Base-by-base conservation (phyloP, 805 yeast species). In the Metschnikowia hibisci region DNA sequence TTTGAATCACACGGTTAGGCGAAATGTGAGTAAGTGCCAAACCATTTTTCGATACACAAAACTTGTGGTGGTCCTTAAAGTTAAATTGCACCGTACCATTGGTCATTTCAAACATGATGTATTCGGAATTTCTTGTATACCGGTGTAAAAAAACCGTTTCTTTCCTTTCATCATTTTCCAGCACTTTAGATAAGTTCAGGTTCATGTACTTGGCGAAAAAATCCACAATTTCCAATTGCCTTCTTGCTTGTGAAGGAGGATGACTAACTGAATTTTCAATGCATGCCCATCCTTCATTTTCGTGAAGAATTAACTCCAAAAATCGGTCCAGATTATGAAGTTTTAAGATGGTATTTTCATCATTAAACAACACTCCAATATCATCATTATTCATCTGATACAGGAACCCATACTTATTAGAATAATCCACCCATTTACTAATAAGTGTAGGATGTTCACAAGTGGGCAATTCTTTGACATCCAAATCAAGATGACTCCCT, bases 351-450 rank as follows among this genome's bases (percentile, higher is more conserved):
- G 96, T 84, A 44, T 85, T 82, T 14, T 87, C 85, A 55, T 87
- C 91, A 53, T 87, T 87, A 68, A 90, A 91, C 45, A 86, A 70
- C 11, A 90, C 96, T 15, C 97, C 98, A 52, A 88, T 86, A 51
- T 85, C 86, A 46, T 91, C 93, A 35, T 89, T 85, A 15, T 91
- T 86, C 44, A 93, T 69, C 60, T 93, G 96, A 62, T 91, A 93
- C 4, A 96, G 87, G 59, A 93, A 83, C 1, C 99, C 99, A 64
- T 91, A 95, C 62, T 85, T 88, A 67, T 90, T 89, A 22, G 96
- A 85, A 62, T 91, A 93, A 62, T 93, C 99, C 23, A 95, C 98
- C 99, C 99, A 93, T 61, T 91, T 90, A 47, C 95, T 85, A 33
- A 91, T 81, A 47, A 87, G 78, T 14, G 80, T 77, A 10, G 90